Percentiles rank a stretch among this genome's conserved stretches.
phyloP scores from a whole-genome alignment of 305 asterid genomes.

The Nicotiana rustica region DNA sequence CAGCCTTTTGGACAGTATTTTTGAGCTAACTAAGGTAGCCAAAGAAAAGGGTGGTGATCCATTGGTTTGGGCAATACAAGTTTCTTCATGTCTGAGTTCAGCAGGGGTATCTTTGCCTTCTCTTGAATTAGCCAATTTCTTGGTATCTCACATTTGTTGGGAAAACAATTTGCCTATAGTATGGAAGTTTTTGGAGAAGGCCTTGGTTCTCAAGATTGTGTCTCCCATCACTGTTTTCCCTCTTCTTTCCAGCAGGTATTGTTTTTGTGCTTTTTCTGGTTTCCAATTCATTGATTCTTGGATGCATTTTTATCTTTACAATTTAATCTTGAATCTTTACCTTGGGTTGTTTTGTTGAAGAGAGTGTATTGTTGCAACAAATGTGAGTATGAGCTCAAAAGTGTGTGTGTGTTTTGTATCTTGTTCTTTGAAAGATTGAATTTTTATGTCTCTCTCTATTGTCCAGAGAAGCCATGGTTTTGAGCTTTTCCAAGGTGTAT shows the following conservation, averaged over 20 bases:
- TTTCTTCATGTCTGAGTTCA: conserved; percentile 76
- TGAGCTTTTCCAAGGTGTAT: neutral
- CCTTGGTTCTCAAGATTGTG: conserved; percentile 75
- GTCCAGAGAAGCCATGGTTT: neutral
- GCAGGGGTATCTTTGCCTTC: conserved; percentile 75
- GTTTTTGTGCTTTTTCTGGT: neutral
- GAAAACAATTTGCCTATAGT: conserved; percentile 85
- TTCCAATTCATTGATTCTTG: neutral
- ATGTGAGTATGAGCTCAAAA: neutral
- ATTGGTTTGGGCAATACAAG: conserved; percentile 75
- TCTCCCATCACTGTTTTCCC: conserved; percentile 84
- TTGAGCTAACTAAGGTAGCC: conserved; percentile 74
- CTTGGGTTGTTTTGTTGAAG: neutral
- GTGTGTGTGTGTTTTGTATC: neutral
- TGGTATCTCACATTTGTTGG: conserved; percentile 94
- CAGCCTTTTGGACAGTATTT: conserved; percentile 66
- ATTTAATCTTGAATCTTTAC: neutral
- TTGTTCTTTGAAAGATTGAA: conserved; percentile 2
- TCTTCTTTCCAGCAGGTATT: conserved; percentile 78
- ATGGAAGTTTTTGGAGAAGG: conserved; percentile 94
- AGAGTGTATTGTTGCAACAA: neutral
- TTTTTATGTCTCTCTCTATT: neutral
- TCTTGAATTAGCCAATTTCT: conserved; percentile 66
- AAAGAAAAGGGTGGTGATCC: conserved; percentile 84
- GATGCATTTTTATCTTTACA: neutral